Percentiles rank a stretch among this genome's conserved stretches.
Conservation (phyloP, 2,329 filamentous ascomycete genomes). For the Ilyonectria destructans region DNA sequence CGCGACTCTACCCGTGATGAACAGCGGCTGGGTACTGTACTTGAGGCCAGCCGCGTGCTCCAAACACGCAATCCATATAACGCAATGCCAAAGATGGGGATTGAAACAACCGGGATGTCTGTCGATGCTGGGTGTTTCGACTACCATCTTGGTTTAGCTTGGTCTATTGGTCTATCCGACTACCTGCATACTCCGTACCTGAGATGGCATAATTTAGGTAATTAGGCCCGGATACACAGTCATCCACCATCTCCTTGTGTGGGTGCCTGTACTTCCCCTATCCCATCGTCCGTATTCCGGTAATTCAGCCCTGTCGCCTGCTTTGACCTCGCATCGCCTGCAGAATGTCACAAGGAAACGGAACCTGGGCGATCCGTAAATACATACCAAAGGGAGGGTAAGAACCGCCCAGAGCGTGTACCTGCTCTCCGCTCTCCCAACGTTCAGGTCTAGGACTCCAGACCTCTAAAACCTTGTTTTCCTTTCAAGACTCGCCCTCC, state of each 20-base stretch:
- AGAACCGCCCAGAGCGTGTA: background rate
- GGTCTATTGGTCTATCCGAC: background rate
- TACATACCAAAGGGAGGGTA: background rate
- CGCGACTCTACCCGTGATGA: slow-evolving; percentile 21
- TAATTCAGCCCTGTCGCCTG: slow-evolving; percentile 25
- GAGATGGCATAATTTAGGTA: slow-evolving; percentile 7
- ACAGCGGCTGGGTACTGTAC: slow-evolving; percentile 8
- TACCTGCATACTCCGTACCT: slow-evolving; percentile 1
- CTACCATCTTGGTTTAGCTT: background rate
- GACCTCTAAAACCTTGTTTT: background rate
- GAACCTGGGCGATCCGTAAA: slow-evolving; percentile 1
- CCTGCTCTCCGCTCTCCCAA: background rate
- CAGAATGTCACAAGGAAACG: background rate
- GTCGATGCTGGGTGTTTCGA: background rate
- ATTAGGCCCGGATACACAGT: background rate
- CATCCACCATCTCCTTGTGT: slow-evolving; percentile 20
- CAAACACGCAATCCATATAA: slow-evolving; percentile 17
- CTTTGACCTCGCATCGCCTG: slow-evolving; percentile 28
- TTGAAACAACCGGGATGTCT: slow-evolving; percentile 21
- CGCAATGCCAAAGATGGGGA: slow-evolving; percentile 11
- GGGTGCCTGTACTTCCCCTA: background rate
- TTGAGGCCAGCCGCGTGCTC: background rate
- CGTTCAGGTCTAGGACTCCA: background rate
- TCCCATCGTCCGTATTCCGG: background rate
- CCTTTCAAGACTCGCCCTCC: background rate